Evolutionary conservation across 1,284 basidiomycete genomes (phyloP).

Genomic region (Ceratobasidium sp.): DNA sequence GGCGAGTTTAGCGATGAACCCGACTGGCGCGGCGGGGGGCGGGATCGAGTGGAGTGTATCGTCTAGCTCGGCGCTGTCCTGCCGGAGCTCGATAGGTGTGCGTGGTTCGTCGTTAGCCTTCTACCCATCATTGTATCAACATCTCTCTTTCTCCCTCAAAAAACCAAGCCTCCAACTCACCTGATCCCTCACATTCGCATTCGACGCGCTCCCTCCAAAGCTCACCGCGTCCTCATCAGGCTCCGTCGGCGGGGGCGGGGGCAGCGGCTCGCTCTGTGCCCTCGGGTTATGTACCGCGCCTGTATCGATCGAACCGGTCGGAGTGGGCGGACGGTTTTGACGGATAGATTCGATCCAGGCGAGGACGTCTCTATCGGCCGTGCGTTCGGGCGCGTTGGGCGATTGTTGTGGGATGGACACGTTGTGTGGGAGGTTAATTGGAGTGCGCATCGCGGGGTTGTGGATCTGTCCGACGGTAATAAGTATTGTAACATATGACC

Average conservation of each 20-base stretch:
- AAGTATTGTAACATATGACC: not conserved
- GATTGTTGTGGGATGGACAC: slow-evolving; percentile 39
- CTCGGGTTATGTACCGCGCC: not conserved
- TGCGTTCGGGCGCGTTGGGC: slow-evolving; percentile 59
- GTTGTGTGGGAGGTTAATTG: slow-evolving; percentile 41
- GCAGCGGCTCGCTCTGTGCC: slow-evolving; percentile 17
- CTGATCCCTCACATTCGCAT: slow-evolving; percentile 56
- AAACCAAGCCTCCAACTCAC: not conserved
- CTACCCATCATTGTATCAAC: not conserved
- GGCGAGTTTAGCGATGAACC: slow-evolving; percentile 77
- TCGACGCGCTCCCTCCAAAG: slow-evolving; percentile 40
- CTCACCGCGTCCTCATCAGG: slow-evolving; percentile 33
- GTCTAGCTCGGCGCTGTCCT: slow-evolving; percentile 48
- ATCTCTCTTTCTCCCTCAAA: not conserved
- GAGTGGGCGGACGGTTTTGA: slow-evolving; percentile 56
- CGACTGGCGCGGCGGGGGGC: slow-evolving; percentile 77
- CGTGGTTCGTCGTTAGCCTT: slow-evolving; percentile 7
- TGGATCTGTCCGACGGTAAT: slow-evolving; percentile 34
- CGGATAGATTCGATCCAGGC: slow-evolving; percentile 74
- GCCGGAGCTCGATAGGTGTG: slow-evolving; percentile 22
- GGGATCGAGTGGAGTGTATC: slow-evolving; percentile 68
- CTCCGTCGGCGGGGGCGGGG: slow-evolving; percentile 2
- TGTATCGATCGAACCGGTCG: slow-evolving; percentile 54
- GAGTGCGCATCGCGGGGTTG: slow-evolving; percentile 49
- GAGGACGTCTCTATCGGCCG: slow-evolving; percentile 75